Percentiles rank a stretch among this genome's conserved stretches.
phyloP scores from a whole-genome alignment of 768 basidiomycete species.

The Astraeus odoratus region DNA sequence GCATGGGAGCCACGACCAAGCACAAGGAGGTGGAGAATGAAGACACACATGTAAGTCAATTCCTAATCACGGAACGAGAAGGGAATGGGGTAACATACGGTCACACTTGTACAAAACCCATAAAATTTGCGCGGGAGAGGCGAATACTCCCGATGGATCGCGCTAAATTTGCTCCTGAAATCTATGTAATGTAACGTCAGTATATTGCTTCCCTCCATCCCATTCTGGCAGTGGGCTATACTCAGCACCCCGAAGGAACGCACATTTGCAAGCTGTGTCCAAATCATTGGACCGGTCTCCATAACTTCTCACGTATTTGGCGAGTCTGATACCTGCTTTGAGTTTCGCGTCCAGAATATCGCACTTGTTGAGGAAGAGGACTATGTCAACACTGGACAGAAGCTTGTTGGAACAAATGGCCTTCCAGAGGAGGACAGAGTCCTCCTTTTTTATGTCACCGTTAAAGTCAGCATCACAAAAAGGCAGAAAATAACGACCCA shows the following conservation, averaged over 20 bases:
- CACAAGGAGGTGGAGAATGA: neutral
- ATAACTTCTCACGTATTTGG: conserved; percentile 68
- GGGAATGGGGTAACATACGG: conserved; percentile 32
- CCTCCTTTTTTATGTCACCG: conserved; percentile 47
- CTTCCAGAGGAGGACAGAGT: conserved; percentile 72
- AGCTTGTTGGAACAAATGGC: conserved; percentile 66
- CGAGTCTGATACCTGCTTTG: conserved; percentile 51
- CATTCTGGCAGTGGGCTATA: too few species aligned
- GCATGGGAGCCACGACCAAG: neutral
- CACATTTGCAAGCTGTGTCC: conserved; percentile 62
- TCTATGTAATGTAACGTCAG: conserved; percentile 32
- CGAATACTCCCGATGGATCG: conserved; percentile 71
- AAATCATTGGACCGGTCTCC: conserved; percentile 62
- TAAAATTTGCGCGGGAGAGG: conserved; percentile 72
- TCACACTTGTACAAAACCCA: conserved; percentile 71
- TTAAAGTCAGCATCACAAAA: neutral
- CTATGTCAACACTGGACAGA: conserved; percentile 62
- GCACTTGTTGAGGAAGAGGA: conserved; percentile 79
- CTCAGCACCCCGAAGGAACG: too few species aligned
- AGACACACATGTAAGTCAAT: neutral
- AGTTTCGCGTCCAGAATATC: conserved; percentile 68
- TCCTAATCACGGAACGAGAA: neutral
- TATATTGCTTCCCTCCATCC: too few species aligned
- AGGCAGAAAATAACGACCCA: conserved; percentile 14
- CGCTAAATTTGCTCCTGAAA: conserved; percentile 63